Base-by-base conservation (phyloP, 2,329 filamentous ascomycete species). In the Fusarium succisae region DNA sequence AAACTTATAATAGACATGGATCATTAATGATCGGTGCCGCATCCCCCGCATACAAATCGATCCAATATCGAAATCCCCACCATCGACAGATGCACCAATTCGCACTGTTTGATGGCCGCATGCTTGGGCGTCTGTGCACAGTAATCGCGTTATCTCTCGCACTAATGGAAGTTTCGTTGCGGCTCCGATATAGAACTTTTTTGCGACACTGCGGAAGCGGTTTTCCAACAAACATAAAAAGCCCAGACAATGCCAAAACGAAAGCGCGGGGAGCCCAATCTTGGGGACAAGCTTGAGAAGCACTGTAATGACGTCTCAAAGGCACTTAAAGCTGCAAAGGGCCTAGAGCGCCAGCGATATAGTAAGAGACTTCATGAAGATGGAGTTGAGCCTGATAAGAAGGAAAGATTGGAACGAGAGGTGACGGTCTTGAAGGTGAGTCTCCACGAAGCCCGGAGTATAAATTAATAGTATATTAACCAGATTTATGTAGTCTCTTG, bases 331-430 rank as follows among this genome's bases (percentile, higher is more conserved):
- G 85, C 87, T 17, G 92, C 91, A 64, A 94, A 93, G 79, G 91
- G 91, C 53, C 92, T 94, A 79, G 93, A 96, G 84, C 88, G 93
- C 51, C 94, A 96, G 83, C 93, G 94, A 73, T 87, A 93, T 68
- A 88, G 91, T 70, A 92, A 90, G 80, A 84, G 87, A 47, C 81
- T 89, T 20, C 86, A 83, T 56, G 87, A 89, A 35, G 82, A 83
- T 59, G 85, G 84, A 58, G 76, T 83, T 22, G 79, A 82, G 5
- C 73, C 82, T 14, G 87, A 87, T 50, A 90, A 91, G 77, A 83
- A 89, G 28, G 83, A 85, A 66, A 86, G 92, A 26, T 83, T 95
- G 38, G 89, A 93, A 70, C 87, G 88, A 39, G 93, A 91, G 78
- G 79, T 90, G 50, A 80, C 83, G 1, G 86, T 90, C 14, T 79